Conservation (phyloP, 371 early-diverging fungal genomes). For the Mucor piriformis region DNA sequence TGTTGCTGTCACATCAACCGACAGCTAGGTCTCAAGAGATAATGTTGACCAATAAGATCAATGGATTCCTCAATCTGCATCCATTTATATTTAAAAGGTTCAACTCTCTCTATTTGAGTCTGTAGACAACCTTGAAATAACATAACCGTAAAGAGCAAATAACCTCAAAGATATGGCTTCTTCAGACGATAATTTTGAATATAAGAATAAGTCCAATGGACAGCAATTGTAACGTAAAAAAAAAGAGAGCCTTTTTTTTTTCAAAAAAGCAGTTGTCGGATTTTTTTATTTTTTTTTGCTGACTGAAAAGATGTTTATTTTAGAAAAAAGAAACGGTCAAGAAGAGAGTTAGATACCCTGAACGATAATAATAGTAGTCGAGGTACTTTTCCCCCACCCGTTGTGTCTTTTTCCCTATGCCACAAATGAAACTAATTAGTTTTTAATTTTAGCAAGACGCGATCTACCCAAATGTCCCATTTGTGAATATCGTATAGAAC, state of each 20-base stretch:
- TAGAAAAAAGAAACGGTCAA: conserved; percentile 16
- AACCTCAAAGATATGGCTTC: neutral
- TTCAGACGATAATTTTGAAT: neutral
- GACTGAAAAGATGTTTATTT: neutral
- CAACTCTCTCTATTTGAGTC: neutral
- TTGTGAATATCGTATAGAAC: conserved; percentile 55
- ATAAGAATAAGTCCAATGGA: neutral
- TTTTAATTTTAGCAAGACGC: conserved; percentile 33
- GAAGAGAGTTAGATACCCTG: conserved; percentile 42
- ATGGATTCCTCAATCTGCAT: conserved; percentile 15
- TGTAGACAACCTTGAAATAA: too few species aligned
- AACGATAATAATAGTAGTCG: conserved; percentile 43
- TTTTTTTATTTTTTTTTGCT: neutral
- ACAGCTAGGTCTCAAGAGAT: too few species aligned
- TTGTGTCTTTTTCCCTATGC: too few species aligned
- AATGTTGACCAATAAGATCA: neutral
- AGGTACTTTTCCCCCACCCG: conserved; percentile 38
- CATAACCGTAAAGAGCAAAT: neutral
- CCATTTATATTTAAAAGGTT: conserved; percentile 1
- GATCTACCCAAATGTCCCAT: conserved; percentile 60
- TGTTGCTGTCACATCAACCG: too few species aligned
- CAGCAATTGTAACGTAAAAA: neutral
- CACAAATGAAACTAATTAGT: neutral
- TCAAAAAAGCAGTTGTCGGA: neutral
- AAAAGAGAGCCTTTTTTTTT: neutral